These are phyloP conservation scores for Lecanicillium sp. DNA, from an alignment of 2,329 filamentous ascomycete genomes.

Conservation along the genomic window DNA sequence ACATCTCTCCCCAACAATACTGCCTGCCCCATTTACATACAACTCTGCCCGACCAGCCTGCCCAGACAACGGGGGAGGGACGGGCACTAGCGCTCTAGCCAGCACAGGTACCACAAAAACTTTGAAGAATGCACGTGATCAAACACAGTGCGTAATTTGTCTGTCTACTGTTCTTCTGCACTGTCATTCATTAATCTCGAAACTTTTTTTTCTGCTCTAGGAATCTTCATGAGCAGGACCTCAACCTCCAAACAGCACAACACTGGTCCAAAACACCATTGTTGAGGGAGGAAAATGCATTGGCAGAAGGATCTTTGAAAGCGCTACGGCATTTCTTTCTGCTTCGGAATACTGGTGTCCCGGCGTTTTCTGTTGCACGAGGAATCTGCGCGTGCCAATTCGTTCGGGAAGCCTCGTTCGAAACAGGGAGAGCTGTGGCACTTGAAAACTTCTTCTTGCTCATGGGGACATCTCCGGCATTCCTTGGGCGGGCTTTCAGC, in stretches of 20 bases:
- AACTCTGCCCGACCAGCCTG: too few relatives aligned
- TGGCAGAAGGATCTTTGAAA: too few relatives aligned
- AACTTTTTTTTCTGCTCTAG: slow-evolving; percentile 11
- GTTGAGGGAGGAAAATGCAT: not conserved
- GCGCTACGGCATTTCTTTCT: too few relatives aligned
- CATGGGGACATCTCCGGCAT: too few relatives aligned
- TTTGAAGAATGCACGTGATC: slow-evolving; percentile 8
- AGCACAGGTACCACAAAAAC: not conserved
- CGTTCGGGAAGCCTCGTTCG: too few relatives aligned
- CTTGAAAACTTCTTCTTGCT: not conserved
- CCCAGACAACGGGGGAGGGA: not conserved
- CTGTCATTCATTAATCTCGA: slow-evolving; percentile 15
- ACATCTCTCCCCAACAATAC: too few relatives aligned
- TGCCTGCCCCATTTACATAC: too few relatives aligned
- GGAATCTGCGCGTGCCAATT: not conserved
- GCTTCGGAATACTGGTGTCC: too few relatives aligned
- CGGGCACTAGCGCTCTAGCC: slow-evolving; percentile 9
- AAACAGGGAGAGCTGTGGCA: too few relatives aligned
- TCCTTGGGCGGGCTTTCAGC: too few relatives aligned
- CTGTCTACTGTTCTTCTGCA: not conserved
- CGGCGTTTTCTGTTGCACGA: not conserved
- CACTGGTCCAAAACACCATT: not conserved
- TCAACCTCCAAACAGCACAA: slow-evolving; percentile 4
- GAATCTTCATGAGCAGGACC: not conserved
- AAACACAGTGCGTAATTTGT: not conserved